Conservation (phyloP, 495 filamentous ascomycete species). For the Penicillium taxi region DNA sequence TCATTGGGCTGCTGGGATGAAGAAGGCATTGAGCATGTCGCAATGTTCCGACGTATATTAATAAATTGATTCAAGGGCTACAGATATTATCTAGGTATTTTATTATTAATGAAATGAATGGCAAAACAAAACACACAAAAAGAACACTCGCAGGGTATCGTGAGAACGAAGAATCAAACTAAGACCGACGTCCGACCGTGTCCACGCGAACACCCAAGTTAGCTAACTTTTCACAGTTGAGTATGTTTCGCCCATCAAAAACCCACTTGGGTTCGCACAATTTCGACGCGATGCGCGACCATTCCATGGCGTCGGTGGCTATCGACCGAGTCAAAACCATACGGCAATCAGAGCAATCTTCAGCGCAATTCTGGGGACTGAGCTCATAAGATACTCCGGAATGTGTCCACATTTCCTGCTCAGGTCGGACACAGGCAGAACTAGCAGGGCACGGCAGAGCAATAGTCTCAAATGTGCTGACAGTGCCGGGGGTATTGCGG, state of each 20-base stretch:
- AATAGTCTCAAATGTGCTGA: slow-evolving; percentile 1
- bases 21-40: slow-evolving; percentile 78
- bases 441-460: not conserved
- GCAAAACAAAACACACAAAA: not conserved
- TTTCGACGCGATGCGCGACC: slow-evolving; percentile 40
- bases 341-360: slow-evolving; percentile 19
- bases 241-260: slow-evolving; percentile 61
- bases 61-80: too few species aligned
- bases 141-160: slow-evolving; percentile 3
- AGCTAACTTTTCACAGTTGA: slow-evolving; percentile 49
- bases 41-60: slow-evolving; percentile 65
- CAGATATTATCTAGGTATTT: not conserved
- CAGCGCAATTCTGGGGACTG: slow-evolving; percentile 9
- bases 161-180: not conserved
- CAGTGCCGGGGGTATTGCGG: slow-evolving; percentile 11
- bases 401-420: slow-evolving; percentile 11
- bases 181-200: slow-evolving; percentile 12
- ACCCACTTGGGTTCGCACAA: slow-evolving; percentile 64
- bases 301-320: slow-evolving; percentile 37
- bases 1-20: slow-evolving; percentile 70
- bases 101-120: not conserved
- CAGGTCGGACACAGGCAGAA: slow-evolving; percentile 4
- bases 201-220: slow-evolving; percentile 44
- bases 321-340: slow-evolving; percentile 9
- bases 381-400: slow-evolving; percentile 15